Evolutionary conservation across 2,329 filamentous ascomycete species (phyloP), one percentile per base, ranked within the genome.

Genomic region (Aureobasidium sp.): DNA sequence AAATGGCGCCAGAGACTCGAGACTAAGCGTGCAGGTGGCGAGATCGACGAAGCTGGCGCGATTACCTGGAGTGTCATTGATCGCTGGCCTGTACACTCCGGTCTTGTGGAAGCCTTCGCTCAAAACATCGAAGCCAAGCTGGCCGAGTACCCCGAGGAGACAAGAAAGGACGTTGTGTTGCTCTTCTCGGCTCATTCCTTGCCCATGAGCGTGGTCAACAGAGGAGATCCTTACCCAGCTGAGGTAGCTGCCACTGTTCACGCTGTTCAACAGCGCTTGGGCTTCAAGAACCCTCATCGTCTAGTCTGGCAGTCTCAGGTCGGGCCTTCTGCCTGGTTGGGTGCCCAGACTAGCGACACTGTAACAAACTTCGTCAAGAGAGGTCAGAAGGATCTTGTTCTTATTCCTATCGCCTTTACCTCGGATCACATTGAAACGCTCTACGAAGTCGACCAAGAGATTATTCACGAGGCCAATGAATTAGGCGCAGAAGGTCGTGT

Each of bases 371-470:
- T 97, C 72, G 86, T 97, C 67, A 85, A 89, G 71, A 92, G 94
- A 75, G 94, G 93, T 0, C 90, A 97, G 71, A 96, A 87, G 61
- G 92, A 99, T 71, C 81, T 99, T 61, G 81, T 97, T 1, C 81
- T 99, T 7, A 91, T 99, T 62, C 94, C 94, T 0, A 95, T 99
- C 67, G 94, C 94, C 6, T 99, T 99, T 73, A 99, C 94, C 0
- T 96, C 90, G n/a, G 94, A 99, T 71, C 94, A 99, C 73, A 99
- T 99, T 68, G 94, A 99, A 78, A 99, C 94, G 0, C 80, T 99
- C 0, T 97, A 88, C 73, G 94, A 99, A 75, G 79, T 99, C 59
- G 94, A 99, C 73, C 82, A 90, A 69, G 94, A 99, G 76, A 91
- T 99, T 43, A 97, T 99, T 71, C 89, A 90, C 63, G 92, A 96